phyloP scores from a whole-genome alignment of 2,329 filamentous ascomycete genomes.

The Cercospora janseana region DNA sequence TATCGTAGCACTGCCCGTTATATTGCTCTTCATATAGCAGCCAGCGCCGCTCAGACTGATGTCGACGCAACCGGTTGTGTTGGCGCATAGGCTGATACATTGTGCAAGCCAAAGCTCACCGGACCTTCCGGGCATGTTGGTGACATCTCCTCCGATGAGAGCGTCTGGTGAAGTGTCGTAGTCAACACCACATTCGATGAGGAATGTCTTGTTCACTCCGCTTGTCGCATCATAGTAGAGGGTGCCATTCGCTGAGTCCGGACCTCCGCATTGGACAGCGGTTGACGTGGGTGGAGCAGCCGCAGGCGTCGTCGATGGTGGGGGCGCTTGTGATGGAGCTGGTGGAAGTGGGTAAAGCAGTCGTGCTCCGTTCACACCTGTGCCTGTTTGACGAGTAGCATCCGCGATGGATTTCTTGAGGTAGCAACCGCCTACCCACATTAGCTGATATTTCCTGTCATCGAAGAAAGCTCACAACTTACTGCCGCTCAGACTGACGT shows the following conservation, averaged over 20 bases:
- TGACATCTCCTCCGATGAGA: neutral
- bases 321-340: neutral
- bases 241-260: slow-evolving; percentile 22
- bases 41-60: slow-evolving; percentile 26
- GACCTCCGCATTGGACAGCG: slow-evolving; percentile 22
- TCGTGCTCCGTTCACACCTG: slow-evolving; percentile 1
- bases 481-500: slow-evolving; percentile 24
- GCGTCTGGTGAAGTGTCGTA: slow-evolving; percentile 17
- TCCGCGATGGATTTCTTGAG: slow-evolving; percentile 4
- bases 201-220: slow-evolving; percentile 25
- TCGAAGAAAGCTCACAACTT: neutral
- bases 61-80: slow-evolving; percentile 27
- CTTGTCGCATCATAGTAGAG: slow-evolving; percentile 24
- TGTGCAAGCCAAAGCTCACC: slow-evolving; percentile 23
- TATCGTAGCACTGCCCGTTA: neutral
- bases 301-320: slow-evolving; percentile 18
- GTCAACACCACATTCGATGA: slow-evolving; percentile 36
- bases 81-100: slow-evolving; percentile 31
- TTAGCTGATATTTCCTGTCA: neutral
- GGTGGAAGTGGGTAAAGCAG: slow-evolving; percentile 1
- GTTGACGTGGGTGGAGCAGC: neutral
- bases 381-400: neutral
- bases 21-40: slow-evolving; percentile 12
- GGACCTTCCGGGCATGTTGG: neutral
- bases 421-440: slow-evolving; percentile 16